Percentiles rank a stretch among this genome's conserved stretches.
These are phyloP conservation scores for Clavispora fructus DNA, from an alignment of 805 yeast genomes.

Conservation along the genomic window DNA sequence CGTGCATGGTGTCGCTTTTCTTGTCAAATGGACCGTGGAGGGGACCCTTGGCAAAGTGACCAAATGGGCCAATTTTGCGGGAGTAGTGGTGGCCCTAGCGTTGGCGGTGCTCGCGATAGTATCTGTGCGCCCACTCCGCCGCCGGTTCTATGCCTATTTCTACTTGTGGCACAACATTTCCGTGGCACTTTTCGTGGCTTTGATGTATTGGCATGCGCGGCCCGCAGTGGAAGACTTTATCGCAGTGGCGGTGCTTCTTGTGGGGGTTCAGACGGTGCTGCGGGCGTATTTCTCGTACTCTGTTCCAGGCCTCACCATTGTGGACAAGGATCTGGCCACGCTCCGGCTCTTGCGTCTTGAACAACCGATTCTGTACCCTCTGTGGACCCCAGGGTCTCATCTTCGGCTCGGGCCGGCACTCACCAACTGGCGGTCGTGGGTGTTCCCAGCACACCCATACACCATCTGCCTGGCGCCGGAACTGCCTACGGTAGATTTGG, in stretches of 20 bases:
- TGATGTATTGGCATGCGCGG: constrained; percentile 60
- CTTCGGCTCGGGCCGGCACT: constrained; percentile 28
- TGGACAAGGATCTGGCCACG: constrained; percentile 10
- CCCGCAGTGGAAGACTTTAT: constrained; percentile 51
- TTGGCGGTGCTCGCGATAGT: constrained; percentile 35
- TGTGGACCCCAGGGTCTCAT: constrained; percentile 52
- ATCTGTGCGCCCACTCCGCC: constrained; percentile 47
- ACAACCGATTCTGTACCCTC: constrained; percentile 16
- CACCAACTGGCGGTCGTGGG: constrained; percentile 19
- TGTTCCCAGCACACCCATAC: constrained; percentile 64
- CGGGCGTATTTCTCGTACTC: constrained; percentile 20
- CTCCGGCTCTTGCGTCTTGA: constrained; percentile 19
- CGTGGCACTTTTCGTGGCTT: constrained; percentile 38
- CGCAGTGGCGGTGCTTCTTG: constrained; percentile 13
- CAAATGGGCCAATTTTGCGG: constrained; percentile 42
- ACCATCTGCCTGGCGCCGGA: constrained; percentile 47
- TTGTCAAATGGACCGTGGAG: constrained; percentile 42
- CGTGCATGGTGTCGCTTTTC: constrained; percentile 50
- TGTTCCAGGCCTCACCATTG: constrained; percentile 13
- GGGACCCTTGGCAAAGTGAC: constrained; percentile 31
- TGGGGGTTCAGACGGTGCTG: constrained; percentile 33
- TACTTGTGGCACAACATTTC: constrained; percentile 53
- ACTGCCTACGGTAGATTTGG: constrained; percentile 36
- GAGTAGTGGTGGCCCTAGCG: constrained; percentile 39
- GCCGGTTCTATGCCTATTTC: constrained; percentile 46